Evolutionary conservation across 345 rosid species (phyloP).

Genomic region (Mangifera indica): DNA sequence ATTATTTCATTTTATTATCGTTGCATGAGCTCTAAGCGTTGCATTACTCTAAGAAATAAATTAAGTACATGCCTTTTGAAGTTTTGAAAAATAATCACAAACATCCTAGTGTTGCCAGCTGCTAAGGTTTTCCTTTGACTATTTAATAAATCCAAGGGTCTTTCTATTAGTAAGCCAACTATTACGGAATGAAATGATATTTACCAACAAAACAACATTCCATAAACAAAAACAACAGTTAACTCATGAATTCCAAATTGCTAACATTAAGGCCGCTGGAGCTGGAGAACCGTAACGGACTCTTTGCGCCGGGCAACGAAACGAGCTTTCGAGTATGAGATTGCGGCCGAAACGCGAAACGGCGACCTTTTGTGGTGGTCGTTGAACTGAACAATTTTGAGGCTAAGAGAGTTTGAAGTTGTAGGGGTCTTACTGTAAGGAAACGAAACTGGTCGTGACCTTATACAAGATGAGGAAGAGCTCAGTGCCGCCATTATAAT

Average conservation of each 20-base stretch:
- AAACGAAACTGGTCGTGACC: slow-evolving; percentile 28
- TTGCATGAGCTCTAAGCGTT: too few species aligned
- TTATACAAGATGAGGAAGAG: slow-evolving; percentile 22
- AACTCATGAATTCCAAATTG: neutral
- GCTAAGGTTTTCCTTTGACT: too few species aligned
- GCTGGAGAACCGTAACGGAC: slow-evolving; percentile 69
- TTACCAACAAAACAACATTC: slow-evolving; percentile 8
- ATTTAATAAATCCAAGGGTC: too few species aligned
- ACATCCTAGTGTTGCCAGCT: too few species aligned
- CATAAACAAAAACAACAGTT: neutral
- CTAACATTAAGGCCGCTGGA: slow-evolving; percentile 69
- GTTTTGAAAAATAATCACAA: too few species aligned
- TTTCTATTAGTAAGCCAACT: too few species aligned
- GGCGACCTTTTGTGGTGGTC: slow-evolving; percentile 25
- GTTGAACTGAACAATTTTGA: slow-evolving; percentile 18
- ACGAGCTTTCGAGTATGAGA: slow-evolving; percentile 59
- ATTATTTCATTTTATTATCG: too few species aligned
- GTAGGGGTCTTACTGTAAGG: slow-evolving; percentile 25
- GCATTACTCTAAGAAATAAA: too few species aligned
- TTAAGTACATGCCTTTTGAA: too few species aligned
- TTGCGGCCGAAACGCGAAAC: slow-evolving; percentile 49
- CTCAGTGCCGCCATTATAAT: slow-evolving; percentile 32
- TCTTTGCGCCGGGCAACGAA: slow-evolving; percentile 77
- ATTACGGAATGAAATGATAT: neutral
- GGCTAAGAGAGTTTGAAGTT: slow-evolving; percentile 19